Base-by-base conservation (phyloP, 2,329 filamentous ascomycete species). In the Aspergillus carbonarius region DNA sequence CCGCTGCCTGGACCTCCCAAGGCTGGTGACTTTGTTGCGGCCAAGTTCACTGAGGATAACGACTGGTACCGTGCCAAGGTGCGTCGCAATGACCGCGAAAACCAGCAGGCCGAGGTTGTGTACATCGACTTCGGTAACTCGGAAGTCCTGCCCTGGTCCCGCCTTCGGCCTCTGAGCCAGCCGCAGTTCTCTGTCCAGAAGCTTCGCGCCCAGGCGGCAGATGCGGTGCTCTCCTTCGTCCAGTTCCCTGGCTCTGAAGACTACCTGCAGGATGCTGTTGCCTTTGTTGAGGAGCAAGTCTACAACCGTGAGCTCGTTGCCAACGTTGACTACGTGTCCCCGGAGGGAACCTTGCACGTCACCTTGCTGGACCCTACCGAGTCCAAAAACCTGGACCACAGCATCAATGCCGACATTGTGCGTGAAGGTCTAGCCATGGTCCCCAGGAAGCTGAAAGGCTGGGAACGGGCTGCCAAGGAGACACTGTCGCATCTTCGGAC, bases 111-210 rank as follows among this genome's bases (percentile, higher is more conserved):
- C 23, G 95, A 99, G 76, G 89, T 99, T 25, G 80, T 96, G 47
- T 99, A 96, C 78, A 86, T 99, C 62, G 95, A 99, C 80, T 99
- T 96, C 76, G 95, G 95, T 68, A 99, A 99, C 83, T 89, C 86
- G 56, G 95, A 99, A 78, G 89, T 88, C 71, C 82, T 96, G 58
- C 85, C 93, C 0, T 99, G 93, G 92, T 84, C 87, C 23, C 84
- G 85, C 65, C 86, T 99, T 44, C 90, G 95, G 27, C 83, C 92
- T n/a, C 84, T 99, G 50, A 85, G 88, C 52, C 87, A 91, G 71
- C 77, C 85, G 15, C 88, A 93, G 68, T 99, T 98, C 81, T 85
- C 86, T 42, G 80, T 85, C 4, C 86, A 92, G 74, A 93, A 90
- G 76, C 86, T 99, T 60, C 93, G 90, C 77, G 81, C 91, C 0